Base-by-base conservation (phyloP, 1,139 yeast genomes). In the Sugiyamaella novakii region DNA sequence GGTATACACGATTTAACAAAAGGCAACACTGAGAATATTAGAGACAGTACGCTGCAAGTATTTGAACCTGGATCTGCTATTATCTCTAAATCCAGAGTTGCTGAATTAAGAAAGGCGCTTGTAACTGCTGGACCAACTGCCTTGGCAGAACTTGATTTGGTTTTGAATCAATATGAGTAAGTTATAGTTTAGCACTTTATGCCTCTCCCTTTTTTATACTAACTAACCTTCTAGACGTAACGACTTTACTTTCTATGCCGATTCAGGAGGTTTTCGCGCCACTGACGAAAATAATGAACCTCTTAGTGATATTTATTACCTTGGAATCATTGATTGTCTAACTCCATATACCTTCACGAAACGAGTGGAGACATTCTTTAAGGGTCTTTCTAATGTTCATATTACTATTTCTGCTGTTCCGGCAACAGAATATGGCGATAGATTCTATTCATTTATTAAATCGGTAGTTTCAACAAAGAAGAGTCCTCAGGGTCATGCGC, bases 281-380 rank as follows among this genome's bases (percentile, higher is more conserved):
- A 83, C 95, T 0, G 80, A 84, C 60, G 80, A 74, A 44, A 64
- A 76, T 44, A 77, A 87, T 60, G 75, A 78, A 44, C 88, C 89
- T 22, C 65, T 80, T 41, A 75, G 79, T 22, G 81, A 85, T 52
- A 80, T 94, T 11, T 94, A 94, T 68, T 94, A 91, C 63, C 71
- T 94, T 59, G 98, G 98, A 11, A 83, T 94, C 41, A 94, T 94
- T 60, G 99, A 94, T 65, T 91, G 96, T 68, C 73, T 94, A 56
- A 94, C 98, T 0, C 81, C 84, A 53, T 94, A 94, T 64, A 84
- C 89, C 1, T 67, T 84, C 21, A 70, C 81, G 59, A 94, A 94
- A 65, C 77, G 79, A 54, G 66, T 89, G 41, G 99, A 94, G 65
- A 92, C 98, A 0, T 80, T 87, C 58, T 86, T 91, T 83, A 77